Conservation (phyloP, 2,329 filamentous ascomycete species). For the Chalara sp. region DNA sequence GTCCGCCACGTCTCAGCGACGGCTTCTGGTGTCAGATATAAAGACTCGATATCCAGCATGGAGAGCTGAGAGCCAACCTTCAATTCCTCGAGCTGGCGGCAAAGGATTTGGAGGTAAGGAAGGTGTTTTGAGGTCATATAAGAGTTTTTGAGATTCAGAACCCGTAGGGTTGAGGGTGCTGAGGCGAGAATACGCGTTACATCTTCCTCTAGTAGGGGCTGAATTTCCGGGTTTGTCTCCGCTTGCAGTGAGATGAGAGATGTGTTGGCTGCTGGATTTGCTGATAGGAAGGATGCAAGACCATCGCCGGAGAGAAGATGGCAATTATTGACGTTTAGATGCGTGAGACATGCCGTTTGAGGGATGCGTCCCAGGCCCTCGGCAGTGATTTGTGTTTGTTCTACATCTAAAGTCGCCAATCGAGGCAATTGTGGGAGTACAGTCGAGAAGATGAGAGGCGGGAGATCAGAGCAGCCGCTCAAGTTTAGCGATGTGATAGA, state of each 20-base stretch:
- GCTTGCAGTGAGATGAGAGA: constrained; percentile 1
- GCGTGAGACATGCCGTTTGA: constrained; percentile 59
- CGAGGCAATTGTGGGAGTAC: constrained; percentile 58
- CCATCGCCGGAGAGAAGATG: constrained; percentile 57
- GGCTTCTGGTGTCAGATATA: constrained; percentile 5
- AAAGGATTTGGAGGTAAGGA: constrained; percentile 4
- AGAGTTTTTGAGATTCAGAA: constrained; percentile 4
- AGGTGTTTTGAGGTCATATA: constrained; percentile 6
- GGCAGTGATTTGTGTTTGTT: constrained; percentile 66
- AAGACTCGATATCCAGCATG: constrained; percentile 12
- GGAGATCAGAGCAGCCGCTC: neutral
- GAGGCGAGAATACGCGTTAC: neutral
- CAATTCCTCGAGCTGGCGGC: constrained; percentile 3
- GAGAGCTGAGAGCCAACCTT: constrained; percentile 8
- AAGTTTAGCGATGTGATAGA: neutral
- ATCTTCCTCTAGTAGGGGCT: neutral
- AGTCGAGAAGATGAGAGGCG: constrained; percentile 19
- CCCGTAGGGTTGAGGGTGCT: constrained; percentile 1
- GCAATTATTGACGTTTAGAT: constrained; percentile 71
- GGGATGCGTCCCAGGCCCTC: constrained; percentile 62
- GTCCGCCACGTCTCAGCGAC: too few relatives aligned
- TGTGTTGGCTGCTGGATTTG: constrained; percentile 35
- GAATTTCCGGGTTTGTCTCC: neutral
- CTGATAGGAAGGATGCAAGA: constrained; percentile 61
- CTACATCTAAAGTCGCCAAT: constrained; percentile 68